Conservation (phyloP, 2,329 filamentous ascomycete genomes). For the Hypoxylon sp. region DNA sequence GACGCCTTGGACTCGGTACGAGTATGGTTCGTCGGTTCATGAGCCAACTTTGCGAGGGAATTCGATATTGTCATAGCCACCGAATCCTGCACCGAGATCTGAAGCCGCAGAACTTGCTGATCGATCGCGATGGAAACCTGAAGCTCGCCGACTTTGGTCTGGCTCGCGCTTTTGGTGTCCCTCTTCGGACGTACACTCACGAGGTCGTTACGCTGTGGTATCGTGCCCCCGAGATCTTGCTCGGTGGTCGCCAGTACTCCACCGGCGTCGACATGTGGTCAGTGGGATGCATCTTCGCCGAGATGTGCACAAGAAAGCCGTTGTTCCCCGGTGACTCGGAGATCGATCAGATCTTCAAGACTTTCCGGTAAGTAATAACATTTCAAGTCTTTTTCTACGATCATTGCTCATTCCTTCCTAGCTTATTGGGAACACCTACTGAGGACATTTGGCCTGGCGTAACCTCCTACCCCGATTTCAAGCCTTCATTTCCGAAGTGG, state of each 20-base stretch:
- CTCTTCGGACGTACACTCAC: constrained; percentile 91
- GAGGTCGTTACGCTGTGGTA: constrained; percentile 98
- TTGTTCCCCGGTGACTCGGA: constrained; percentile 94
- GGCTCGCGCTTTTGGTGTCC: constrained; percentile 90
- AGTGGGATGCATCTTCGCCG: constrained; percentile 92
- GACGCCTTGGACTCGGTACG: constrained; percentile 79
- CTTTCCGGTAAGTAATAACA: constrained; percentile 77
- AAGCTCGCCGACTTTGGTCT: constrained; percentile 93
- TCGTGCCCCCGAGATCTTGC: constrained; percentile 88
- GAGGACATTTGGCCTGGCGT: constrained; percentile 91
- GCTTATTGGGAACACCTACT: constrained; percentile 84
- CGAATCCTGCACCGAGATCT: constrained; percentile 89
- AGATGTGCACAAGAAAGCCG: constrained; percentile 95
- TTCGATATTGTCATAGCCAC: constrained; percentile 90
- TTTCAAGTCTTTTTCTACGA: not conserved
- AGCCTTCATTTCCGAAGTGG: constrained; percentile 94
- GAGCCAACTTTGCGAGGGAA: constrained; percentile 86
- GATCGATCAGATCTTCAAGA: constrained; percentile 96
- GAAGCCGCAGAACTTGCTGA: constrained; percentile 92
- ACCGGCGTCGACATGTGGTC: constrained; percentile 98
- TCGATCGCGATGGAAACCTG: constrained; percentile 87
- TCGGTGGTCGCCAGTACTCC: constrained; percentile 92
- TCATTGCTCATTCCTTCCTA: constrained; percentile 52
- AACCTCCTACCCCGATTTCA: constrained; percentile 95
- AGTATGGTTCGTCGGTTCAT: constrained; percentile 94